phyloP scores from a whole-genome alignment of 331 rosid genomes.

The Erythrophleum ivorense region DNA sequence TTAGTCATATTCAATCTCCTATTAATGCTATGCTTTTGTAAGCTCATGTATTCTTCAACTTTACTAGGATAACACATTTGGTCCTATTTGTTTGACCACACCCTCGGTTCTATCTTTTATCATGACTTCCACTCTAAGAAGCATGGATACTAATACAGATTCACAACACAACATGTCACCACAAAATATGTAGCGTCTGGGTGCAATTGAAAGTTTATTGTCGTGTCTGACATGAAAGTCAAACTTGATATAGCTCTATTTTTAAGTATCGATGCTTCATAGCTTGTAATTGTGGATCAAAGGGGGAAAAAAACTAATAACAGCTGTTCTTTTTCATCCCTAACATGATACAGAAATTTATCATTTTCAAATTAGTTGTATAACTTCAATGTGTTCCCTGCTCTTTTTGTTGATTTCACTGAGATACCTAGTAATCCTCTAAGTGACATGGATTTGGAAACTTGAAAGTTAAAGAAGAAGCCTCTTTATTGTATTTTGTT shows the following conservation, averaged over 20 bases:
- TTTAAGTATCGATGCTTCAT: too few species aligned
- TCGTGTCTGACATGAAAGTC: not conserved
- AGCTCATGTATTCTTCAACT: slow-evolving; percentile 15
- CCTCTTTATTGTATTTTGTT: not conserved
- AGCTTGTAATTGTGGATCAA: slow-evolving; percentile 16
- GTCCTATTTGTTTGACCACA: slow-evolving; percentile 22
- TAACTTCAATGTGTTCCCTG: not conserved
- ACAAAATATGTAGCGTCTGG: too few species aligned
- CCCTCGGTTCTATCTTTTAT: slow-evolving; percentile 20
- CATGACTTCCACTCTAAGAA: not conserved
- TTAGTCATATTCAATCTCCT: not conserved
- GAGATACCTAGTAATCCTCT: not conserved
- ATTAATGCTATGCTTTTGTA: slow-evolving; percentile 8
- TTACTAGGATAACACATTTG: not conserved
- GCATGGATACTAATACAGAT: not conserved
- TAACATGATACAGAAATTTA: slow-evolving; percentile 18
- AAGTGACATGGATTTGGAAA: not conserved
- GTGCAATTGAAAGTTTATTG: not conserved
- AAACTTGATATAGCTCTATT: not conserved
- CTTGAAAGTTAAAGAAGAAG: not conserved
- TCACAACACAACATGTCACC: not conserved
- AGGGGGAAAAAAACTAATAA: not conserved
- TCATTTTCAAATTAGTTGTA: not conserved
- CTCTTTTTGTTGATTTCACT: not conserved
- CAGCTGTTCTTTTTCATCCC: not conserved